Evolutionary conservation across 1,139 yeast species (phyloP).

Genomic region (Suhomyces choctaworum): DNA sequence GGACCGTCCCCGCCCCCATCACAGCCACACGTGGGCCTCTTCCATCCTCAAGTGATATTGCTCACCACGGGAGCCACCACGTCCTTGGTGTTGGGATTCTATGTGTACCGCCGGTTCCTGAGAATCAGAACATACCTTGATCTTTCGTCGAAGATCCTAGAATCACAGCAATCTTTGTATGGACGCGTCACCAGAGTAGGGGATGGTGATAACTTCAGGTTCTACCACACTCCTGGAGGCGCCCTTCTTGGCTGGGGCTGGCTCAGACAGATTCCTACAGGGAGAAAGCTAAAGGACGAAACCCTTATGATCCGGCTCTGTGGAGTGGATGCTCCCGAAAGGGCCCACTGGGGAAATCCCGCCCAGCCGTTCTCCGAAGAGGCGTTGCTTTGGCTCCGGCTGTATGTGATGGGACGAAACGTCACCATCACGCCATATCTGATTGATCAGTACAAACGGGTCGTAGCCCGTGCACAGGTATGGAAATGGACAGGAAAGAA

Average conservation of each 20-base stretch:
- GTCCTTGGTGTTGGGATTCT: slow-evolving; percentile 31
- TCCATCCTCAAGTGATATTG: slow-evolving; percentile 44
- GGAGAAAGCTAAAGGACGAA: slow-evolving; percentile 53
- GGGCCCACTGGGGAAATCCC: slow-evolving; percentile 92
- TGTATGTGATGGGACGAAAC: slow-evolving; percentile 60
- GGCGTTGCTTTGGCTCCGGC: slow-evolving; percentile 73
- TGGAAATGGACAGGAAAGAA: slow-evolving; percentile 73
- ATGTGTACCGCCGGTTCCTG: slow-evolving; percentile 34
- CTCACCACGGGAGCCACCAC: slow-evolving; percentile 41
- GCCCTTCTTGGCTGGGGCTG: slow-evolving; percentile 89
- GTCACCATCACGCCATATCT: slow-evolving; percentile 77
- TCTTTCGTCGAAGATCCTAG: slow-evolving; percentile 41
- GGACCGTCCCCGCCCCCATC: neutral
- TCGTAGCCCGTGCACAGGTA: slow-evolving; percentile 78
- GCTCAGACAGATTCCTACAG: slow-evolving; percentile 55
- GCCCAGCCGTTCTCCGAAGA: slow-evolving; percentile 89
- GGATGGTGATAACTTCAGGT: slow-evolving; percentile 93
- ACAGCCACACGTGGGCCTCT: slow-evolving; percentile 21
- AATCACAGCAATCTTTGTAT: slow-evolving; percentile 41
- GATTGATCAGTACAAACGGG: slow-evolving; percentile 85
- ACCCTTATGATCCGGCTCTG: slow-evolving; percentile 72
- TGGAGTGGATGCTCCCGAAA: slow-evolving; percentile 98
- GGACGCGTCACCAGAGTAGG: slow-evolving; percentile 93
- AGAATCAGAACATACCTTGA: slow-evolving; percentile 41
- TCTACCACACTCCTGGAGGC: slow-evolving; percentile 95